Evolutionary conservation across 305 asterid species (phyloP).

Genomic region (Fraxinus floribunda): DNA sequence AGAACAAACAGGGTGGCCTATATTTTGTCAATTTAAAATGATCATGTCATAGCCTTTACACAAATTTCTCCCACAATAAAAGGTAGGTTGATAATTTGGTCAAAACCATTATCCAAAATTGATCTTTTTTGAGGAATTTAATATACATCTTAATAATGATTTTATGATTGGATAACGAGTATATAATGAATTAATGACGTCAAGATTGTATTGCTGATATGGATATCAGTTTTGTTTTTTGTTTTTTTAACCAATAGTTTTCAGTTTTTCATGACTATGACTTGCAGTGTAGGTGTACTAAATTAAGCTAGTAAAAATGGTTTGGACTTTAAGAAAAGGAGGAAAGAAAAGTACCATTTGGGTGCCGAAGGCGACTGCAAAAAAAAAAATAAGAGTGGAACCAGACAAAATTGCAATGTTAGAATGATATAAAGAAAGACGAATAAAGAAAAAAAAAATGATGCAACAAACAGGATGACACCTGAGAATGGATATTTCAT

Average conservation of each 20-base stretch:
- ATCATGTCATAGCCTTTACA: background rate
- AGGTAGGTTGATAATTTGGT: background rate
- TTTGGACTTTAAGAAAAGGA: conserved; percentile 20
- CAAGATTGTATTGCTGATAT: background rate
- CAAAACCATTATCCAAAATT: conserved; percentile 3
- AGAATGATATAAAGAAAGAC: conserved; percentile 31
- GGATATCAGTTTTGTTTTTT: background rate
- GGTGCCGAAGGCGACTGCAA: conserved; percentile 97
- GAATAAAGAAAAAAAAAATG: conserved; percentile 17
- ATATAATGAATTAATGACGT: background rate
- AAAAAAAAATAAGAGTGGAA: conserved; percentile 19
- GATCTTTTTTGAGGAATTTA: background rate
- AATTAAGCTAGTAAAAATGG: conserved; percentile 18
- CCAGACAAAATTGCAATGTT: conserved; percentile 30
- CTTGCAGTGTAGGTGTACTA: background rate
- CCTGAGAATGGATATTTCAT: conserved; percentile 95
- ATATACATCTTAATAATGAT: background rate
- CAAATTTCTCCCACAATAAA: background rate
- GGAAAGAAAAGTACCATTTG: conserved; percentile 74
- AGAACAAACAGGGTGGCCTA: background rate
- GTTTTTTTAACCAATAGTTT: background rate
- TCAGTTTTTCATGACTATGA: background rate
- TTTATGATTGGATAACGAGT: background rate
- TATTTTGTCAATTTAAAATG: conserved; percentile 10
- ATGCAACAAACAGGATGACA: conserved; percentile 20